These are phyloP conservation scores for Entophlyctis helioformis DNA, from an alignment of 192 early-diverging fungal species.

Conservation along the genomic window DNA sequence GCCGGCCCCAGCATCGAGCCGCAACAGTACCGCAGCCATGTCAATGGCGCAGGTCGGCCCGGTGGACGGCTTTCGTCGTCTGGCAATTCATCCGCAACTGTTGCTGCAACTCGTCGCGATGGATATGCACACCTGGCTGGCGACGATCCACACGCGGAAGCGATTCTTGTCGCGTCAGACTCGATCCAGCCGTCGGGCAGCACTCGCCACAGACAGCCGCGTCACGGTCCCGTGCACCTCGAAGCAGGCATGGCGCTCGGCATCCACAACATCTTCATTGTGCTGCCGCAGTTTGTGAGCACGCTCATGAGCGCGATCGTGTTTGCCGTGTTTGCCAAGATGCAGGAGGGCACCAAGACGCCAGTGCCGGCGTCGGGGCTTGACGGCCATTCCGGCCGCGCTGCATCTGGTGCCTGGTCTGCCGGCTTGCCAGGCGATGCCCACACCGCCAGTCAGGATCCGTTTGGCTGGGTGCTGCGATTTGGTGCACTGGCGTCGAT, in stretches of 20 bases:
- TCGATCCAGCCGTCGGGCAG: not conserved
- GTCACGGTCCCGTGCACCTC: conserved; percentile 1
- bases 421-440: too few relatives aligned
- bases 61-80: not conserved
- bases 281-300: conserved; percentile 84
- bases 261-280: conserved; percentile 92
- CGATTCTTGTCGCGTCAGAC: not conserved
- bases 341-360: too few relatives aligned
- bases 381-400: too few relatives aligned
- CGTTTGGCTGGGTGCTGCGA: too few relatives aligned
- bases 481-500: too few relatives aligned
- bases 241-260: conserved; percentile 59
- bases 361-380: too few relatives aligned
- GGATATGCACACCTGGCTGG: not conserved
- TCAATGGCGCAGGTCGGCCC: not conserved
- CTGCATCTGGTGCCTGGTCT: too few relatives aligned
- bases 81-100: not conserved
- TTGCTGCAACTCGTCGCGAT: not conserved
- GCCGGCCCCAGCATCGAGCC: not conserved
- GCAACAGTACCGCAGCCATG: not conserved
- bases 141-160: not conserved
- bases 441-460: too few relatives aligned
- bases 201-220: not conserved
- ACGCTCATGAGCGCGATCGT: conserved; percentile 62
- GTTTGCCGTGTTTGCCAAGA: too few relatives aligned